Evolutionary conservation across 2,329 filamentous ascomycete species (phyloP).

Genomic region (Nigrospora osmanthi): DNA sequence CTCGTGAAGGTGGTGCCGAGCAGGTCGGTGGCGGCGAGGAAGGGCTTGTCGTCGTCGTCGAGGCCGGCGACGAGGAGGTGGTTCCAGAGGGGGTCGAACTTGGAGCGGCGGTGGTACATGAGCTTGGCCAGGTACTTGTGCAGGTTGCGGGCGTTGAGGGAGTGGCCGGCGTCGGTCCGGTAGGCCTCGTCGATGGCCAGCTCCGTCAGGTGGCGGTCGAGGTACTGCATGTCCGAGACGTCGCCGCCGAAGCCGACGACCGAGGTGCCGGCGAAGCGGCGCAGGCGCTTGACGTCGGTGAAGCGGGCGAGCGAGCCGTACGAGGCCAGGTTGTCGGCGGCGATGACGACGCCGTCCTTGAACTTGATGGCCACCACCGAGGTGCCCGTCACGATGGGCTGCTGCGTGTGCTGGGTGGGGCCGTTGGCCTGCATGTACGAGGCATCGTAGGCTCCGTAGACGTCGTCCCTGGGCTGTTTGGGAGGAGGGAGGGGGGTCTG

Average conservation of each 20-base stretch:
- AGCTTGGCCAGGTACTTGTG: conserved; percentile 96
- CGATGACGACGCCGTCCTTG: conserved; percentile 92
- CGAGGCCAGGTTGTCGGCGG: conserved; percentile 93
- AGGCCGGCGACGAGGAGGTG: conserved; percentile 85
- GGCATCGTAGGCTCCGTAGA: conserved; percentile 89
- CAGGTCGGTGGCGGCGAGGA: conserved; percentile 86
- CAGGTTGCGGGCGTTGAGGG: conserved; percentile 84
- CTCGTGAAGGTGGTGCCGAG: conserved; percentile 86
- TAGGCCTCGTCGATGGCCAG: conserved; percentile 89
- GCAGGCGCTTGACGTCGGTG: conserved; percentile 92
- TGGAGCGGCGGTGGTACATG: conserved; percentile 87
- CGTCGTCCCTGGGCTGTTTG: conserved; percentile 82
- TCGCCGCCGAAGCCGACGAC: conserved; percentile 94
- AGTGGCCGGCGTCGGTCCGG: conserved; percentile 37
- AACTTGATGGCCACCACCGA: conserved; percentile 94
- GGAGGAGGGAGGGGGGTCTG: background rate
- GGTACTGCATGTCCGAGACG: conserved; percentile 98
- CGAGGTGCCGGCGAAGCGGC: conserved; percentile 74
- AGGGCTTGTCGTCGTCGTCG: conserved; percentile 71
- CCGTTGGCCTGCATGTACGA: conserved; percentile 68
- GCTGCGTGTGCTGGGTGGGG: conserved; percentile 82
- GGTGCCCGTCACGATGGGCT: conserved; percentile 90
- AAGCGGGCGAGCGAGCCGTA: conserved; percentile 97
- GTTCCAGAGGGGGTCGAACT: conserved; percentile 98
- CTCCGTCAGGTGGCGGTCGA: conserved; percentile 82